These are phyloP conservation scores for Massospora cicadina DNA, from an alignment of 371 early-diverging fungal species.

Conservation along the genomic window DNA sequence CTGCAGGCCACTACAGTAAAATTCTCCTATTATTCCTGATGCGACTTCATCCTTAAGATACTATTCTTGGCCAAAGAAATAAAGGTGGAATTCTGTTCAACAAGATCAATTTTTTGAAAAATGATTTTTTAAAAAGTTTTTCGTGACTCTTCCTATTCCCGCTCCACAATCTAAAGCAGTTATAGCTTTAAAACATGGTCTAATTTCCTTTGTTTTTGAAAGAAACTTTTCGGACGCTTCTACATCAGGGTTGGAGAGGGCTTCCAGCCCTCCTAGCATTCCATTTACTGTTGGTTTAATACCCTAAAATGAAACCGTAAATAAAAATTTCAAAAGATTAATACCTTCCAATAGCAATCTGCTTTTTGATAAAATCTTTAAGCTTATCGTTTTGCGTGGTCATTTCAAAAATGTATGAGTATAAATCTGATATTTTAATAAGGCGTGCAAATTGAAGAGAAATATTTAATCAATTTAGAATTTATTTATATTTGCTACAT, in stretches of 20 bases:
- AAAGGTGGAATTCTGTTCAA: conserved; percentile 66
- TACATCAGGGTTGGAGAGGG: conserved; percentile 53
- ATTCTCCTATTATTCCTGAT: conserved; percentile 31
- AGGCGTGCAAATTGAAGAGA: no score
- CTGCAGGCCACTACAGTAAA: conserved; percentile 60
- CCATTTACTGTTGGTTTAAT: conserved; percentile 60
- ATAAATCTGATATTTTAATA: no score
- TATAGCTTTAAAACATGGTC: conserved; percentile 15
- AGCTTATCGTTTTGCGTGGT: no score
- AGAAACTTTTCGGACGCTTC: conserved; percentile 34
- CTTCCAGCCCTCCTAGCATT: conserved; percentile 75
- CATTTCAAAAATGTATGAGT: no score
- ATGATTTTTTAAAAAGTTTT: conserved; percentile 49
- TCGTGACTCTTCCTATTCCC: conserved; percentile 87
- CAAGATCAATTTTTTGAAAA: conserved; percentile 75
- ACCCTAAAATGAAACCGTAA: not conserved
- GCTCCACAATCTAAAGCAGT: conserved; percentile 69
- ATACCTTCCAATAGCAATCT: conserved; percentile 60
- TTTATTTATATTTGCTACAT: no score
- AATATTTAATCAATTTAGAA: no score
- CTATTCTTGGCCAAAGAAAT: conserved; percentile 45
- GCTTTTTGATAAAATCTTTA: conserved; percentile 74
- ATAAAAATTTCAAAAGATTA: not conserved
- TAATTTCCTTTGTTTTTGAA: no score
- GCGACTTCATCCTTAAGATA: conserved; percentile 36